phyloP scores from a whole-genome alignment of 768 basidiomycete species.

The Lactifluus rugatus region DNA sequence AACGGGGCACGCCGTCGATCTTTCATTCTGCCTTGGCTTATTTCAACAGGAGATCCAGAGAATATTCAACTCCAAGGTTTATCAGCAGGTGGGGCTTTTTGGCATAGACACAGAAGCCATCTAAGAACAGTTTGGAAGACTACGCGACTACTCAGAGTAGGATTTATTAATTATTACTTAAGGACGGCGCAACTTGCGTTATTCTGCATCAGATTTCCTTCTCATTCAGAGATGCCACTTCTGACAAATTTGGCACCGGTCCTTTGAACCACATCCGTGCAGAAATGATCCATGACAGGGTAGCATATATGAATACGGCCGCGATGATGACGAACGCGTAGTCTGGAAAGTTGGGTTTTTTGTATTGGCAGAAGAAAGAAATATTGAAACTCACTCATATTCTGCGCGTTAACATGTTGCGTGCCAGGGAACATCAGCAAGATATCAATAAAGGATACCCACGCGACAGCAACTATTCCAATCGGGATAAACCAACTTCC shows the following conservation, averaged over 20 bases:
- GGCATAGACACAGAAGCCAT: background rate
- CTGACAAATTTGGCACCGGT: conserved; percentile 38
- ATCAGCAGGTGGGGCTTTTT: conserved; percentile 49
- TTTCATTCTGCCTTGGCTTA: background rate
- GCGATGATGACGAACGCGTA: conserved; percentile 59
- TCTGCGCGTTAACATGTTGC: background rate
- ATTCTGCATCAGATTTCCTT: background rate
- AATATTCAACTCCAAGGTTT: conserved; percentile 57
- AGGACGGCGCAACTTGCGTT: background rate
- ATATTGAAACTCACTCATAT: conserved; percentile 17
- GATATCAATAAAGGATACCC: conserved; percentile 54
- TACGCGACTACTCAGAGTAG: conserved; percentile 70
- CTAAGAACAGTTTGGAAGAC: background rate
- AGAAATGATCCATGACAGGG: conserved; percentile 53
- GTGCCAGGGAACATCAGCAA: conserved; percentile 40
- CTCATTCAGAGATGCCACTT: conserved; percentile 1
- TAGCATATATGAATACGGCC: conserved; percentile 55
- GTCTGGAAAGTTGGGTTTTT: conserved; percentile 32
- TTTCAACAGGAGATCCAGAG: conserved; percentile 42
- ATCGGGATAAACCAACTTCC: conserved; percentile 53
- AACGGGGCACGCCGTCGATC: background rate
- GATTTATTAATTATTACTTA: background rate
- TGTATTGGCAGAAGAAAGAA: background rate
- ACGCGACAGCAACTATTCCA: conserved; percentile 51
- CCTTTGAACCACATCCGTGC: conserved; percentile 66